phyloP scores from a whole-genome alignment of 208 protist genomes.

The Crithidia expoeki region DNA sequence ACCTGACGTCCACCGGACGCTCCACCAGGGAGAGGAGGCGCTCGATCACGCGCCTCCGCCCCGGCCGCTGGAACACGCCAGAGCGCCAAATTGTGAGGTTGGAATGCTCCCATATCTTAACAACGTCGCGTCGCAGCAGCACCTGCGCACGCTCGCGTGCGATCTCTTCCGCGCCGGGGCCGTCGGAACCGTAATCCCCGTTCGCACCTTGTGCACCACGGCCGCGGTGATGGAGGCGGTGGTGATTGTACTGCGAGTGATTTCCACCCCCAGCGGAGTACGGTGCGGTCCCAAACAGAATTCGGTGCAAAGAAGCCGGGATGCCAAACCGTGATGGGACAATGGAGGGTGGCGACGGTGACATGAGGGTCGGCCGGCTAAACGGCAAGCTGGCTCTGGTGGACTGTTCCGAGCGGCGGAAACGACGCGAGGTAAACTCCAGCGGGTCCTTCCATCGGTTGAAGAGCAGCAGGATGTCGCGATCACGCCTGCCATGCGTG shows the following conservation, averaged over 20 bases:
- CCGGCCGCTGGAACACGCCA: slow-evolving; percentile 39
- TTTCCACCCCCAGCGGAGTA: not conserved
- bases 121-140: slow-evolving; percentile 57
- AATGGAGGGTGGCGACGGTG: not conserved
- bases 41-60: slow-evolving; percentile 36
- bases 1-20: slow-evolving; percentile 40
- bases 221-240: not conserved
- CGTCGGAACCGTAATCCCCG: slow-evolving; percentile 7
- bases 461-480: slow-evolving; percentile 52
- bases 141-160: slow-evolving; percentile 49
- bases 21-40: slow-evolving; percentile 33
- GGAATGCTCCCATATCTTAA: slow-evolving; percentile 57
- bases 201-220: not conserved
- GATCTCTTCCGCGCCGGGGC: slow-evolving; percentile 24
- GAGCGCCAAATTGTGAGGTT: slow-evolving; percentile 69
- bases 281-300: slow-evolving; percentile 17
- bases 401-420: not conserved
- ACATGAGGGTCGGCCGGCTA: slow-evolving; percentile 5
- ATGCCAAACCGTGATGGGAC: not conserved
- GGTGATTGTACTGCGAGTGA: not conserved
- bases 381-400: slow-evolving; percentile 13
- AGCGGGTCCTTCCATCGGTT: slow-evolving; percentile 14
- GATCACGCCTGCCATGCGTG: slow-evolving; percentile 48
- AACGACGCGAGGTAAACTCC: slow-evolving; percentile 1
- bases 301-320: not conserved